Conservation (phyloP, 2,329 filamentous ascomycete genomes). For the Calonectria pteridis region DNA sequence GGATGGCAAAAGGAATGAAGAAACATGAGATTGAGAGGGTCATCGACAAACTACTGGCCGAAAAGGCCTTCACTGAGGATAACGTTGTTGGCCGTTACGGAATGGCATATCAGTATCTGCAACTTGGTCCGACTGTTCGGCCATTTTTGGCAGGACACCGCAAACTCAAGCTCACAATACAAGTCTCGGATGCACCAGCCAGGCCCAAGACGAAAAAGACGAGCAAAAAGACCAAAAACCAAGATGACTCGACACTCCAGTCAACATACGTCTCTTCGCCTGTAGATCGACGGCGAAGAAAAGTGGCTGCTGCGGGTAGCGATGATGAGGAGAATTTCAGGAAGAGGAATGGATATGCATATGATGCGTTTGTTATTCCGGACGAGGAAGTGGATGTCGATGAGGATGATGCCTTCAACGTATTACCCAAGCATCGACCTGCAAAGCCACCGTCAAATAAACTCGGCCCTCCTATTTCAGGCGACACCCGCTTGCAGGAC, state of each 20-base stretch:
- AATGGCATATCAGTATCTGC: slow-evolving; percentile 82
- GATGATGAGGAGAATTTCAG: slow-evolving; percentile 55
- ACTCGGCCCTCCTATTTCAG: slow-evolving; percentile 69
- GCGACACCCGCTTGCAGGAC: slow-evolving; percentile 64
- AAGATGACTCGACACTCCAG: slow-evolving; percentile 56
- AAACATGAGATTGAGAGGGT: slow-evolving; percentile 85
- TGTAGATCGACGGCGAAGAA: slow-evolving; percentile 51
- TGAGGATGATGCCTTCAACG: slow-evolving; percentile 60
- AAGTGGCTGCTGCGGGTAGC: slow-evolving; percentile 40
- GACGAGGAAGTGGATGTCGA: slow-evolving; percentile 50
- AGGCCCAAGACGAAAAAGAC: slow-evolving; percentile 51
- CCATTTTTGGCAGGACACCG: slow-evolving; percentile 59
- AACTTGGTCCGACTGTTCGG: slow-evolving; percentile 56
- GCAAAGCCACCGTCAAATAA: slow-evolving; percentile 49
- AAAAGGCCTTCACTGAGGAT: slow-evolving; percentile 79
- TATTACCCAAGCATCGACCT: slow-evolving; percentile 54
- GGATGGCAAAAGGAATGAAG: slow-evolving; percentile 76
- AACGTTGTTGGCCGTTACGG: slow-evolving; percentile 65
- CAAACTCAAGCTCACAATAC: slow-evolving; percentile 60
- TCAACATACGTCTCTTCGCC: slow-evolving; percentile 67
- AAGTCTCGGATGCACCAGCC: slow-evolving; percentile 52
- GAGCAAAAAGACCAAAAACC: slow-evolving; percentile 52
- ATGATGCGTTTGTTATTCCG: slow-evolving; percentile 63
- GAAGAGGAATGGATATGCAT: slow-evolving; percentile 61
- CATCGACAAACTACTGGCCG: slow-evolving; percentile 80